Base-by-base conservation (phyloP, 1,284 basidiomycete species). In the Trichosporon inkin region DNA sequence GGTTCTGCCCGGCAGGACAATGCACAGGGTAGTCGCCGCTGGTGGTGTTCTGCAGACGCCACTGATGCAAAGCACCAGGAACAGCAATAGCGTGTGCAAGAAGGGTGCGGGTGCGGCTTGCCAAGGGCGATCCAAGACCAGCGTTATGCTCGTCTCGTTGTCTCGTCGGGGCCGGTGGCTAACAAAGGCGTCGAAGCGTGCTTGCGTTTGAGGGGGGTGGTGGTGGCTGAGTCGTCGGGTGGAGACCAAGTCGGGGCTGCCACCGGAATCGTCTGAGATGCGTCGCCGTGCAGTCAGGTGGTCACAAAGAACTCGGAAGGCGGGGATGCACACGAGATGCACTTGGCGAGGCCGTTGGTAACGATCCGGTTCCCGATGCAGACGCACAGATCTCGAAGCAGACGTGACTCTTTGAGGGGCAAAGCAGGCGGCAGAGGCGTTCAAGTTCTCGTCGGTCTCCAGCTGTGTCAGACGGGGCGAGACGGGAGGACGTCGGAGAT, bases 1-100 rank as follows among this genome's bases (percentile, higher is more conserved):
- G 10, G 44, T 49, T 24, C 44, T 16, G 44, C n/a, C 24, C 44
- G n/a, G 44, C 44, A 49, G 28, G 44, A 49, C 44, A 49, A 49
- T 49, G 44, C n/a, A 22, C 16, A 49, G 44, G 44, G 24, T 49
- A 10, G 28, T 22, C 22, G 24, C 22, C 44, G 44, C n/a, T 22
- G 41, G 19, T 44, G 41, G 24, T 44, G 41, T 5, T 44, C 10
- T 44, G 20, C 22, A 17, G 36, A 24, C 44, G 44, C 44, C 44
- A 32, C 44, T 32, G 24, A 28, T 32, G 44, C 13, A n/a, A 32
- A 17, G n/a, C 24, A 32, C 44, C 44, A 16, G 10, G 28, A n/a
- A 16, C 44, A 49, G 44, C 28, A 49, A 32, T 14, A 28, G 16
- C 10, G 24, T 19, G 22, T 28, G 44, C 22, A 49, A 17, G 16